A percentile compares a stretch with the other conserved stretches of the same genome.
phyloP scores from a whole-genome alignment of 441 rosid genomes.

The Erodium moschatum region DNA sequence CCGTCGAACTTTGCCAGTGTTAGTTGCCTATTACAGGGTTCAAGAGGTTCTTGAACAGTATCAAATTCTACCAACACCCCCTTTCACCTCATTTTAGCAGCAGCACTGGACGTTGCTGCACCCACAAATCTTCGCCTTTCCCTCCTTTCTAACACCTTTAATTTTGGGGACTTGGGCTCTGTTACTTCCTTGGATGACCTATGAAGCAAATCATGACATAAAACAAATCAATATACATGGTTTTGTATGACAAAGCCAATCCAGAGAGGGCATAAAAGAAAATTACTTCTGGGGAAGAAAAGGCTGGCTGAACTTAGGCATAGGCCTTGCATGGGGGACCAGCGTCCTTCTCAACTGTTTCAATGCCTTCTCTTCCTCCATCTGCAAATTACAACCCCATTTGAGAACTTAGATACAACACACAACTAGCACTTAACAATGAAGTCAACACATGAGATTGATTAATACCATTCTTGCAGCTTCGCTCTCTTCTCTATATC shows the following conservation, averaged over 20 bases:
- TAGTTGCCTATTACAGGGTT: background rate
- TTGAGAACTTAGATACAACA: background rate
- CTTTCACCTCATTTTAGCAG: slow-evolving; percentile 15
- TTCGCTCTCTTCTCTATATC: slow-evolving; percentile 89
- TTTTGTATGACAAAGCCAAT: too few species aligned
- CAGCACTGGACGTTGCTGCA: background rate
- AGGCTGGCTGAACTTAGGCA: slow-evolving; percentile 77
- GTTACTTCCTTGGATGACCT: slow-evolving; percentile 71
- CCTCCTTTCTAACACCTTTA: slow-evolving; percentile 48
- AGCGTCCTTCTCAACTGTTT: slow-evolving; percentile 81
- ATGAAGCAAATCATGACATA: slow-evolving; percentile 6
- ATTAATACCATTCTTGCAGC: slow-evolving; percentile 61
- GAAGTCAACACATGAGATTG: too few species aligned
- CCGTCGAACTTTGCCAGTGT: too few species aligned
- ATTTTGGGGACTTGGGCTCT: slow-evolving; percentile 60
- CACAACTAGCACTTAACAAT: background rate
- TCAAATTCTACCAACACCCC: too few species aligned
- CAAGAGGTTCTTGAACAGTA: slow-evolving; percentile 13
- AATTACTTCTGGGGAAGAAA: slow-evolving; percentile 76
- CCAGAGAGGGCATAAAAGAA: too few species aligned
- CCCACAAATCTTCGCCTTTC: slow-evolving; percentile 34
- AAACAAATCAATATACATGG: too few species aligned
- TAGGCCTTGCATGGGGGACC: slow-evolving; percentile 88
- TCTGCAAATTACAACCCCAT: slow-evolving; percentile 25
- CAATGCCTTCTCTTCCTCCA: slow-evolving; percentile 83